Percentiles rank a stretch among this genome's conserved stretches.
Conservation (phyloP, 2,329 filamentous ascomycete species). For the Didymella pomorum region DNA sequence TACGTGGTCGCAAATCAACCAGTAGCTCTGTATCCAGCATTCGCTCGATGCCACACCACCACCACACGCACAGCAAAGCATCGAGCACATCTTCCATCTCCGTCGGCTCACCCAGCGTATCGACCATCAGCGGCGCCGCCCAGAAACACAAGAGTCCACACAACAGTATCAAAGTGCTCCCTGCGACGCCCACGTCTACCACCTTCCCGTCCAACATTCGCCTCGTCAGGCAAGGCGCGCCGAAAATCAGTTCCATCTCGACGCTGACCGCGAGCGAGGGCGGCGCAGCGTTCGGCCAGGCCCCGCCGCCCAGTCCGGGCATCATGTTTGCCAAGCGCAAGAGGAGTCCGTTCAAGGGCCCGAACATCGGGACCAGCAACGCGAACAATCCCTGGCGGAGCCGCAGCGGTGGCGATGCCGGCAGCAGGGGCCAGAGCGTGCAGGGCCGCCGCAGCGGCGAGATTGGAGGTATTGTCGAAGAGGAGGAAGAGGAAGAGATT, state of each 20-base stretch:
- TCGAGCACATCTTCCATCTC: slow-evolving; percentile 87
- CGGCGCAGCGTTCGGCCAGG: slow-evolving; percentile 57
- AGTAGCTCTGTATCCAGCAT: slow-evolving; percentile 94
- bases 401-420: slow-evolving; percentile 17
- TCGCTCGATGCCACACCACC: slow-evolving; percentile 77
- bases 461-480: slow-evolving; percentile 67
- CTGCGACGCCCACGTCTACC: slow-evolving; percentile 77
- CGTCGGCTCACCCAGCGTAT: slow-evolving; percentile 58
- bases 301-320: slow-evolving; percentile 65
- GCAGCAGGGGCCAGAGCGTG: slow-evolving; percentile 62
- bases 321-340: slow-evolving; percentile 84
- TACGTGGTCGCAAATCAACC: slow-evolving; percentile 92
- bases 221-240: slow-evolving; percentile 68
- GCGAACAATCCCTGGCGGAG: slow-evolving; percentile 52
- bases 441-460: slow-evolving; percentile 75
- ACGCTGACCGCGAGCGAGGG: slow-evolving; percentile 48
- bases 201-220: slow-evolving; percentile 87
- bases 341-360: slow-evolving; percentile 82
- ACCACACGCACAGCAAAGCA: slow-evolving; percentile 90
- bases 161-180: slow-evolving; percentile 89
- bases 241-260: slow-evolving; percentile 26
- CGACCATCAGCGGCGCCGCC: slow-evolving; percentile 68
- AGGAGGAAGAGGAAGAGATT: slow-evolving; percentile 51
- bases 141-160: slow-evolving; percentile 74
- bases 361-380: slow-evolving; percentile 58